A percentile compares a stretch with the other conserved stretches of the same genome.
Conservation (phyloP, 345 rosid species). For the Eucalyptus cloeziana region DNA sequence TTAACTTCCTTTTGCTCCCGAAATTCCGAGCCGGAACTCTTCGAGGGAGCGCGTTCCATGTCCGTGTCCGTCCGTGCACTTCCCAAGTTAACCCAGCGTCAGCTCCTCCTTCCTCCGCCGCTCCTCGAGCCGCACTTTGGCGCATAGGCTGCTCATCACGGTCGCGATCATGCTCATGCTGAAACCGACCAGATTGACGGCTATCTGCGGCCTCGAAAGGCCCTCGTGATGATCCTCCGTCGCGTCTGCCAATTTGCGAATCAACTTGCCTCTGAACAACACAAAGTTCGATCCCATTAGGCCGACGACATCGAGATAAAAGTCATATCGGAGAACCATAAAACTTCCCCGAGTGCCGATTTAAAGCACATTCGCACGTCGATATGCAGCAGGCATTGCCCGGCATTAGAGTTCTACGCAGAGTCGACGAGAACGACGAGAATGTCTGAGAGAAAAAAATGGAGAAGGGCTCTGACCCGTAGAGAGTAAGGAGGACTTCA, state of each 20-base stretch:
- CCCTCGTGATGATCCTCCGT: not conserved
- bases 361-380: not conserved
- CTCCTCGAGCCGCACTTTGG: not conserved
- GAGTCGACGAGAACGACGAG: not conserved
- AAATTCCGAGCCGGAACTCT: not conserved
- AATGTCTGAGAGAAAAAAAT: not conserved
- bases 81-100: not conserved
- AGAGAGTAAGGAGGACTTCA: constrained; percentile 13
- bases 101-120: not conserved
- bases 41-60: not conserved
- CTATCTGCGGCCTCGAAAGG: not conserved
- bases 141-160: not conserved
- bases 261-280: constrained; percentile 12
- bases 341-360: not conserved
- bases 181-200: not conserved
- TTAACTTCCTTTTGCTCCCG: not conserved
- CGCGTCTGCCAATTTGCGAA: constrained; percentile 6
- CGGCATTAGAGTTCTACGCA: not conserved
- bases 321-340: not conserved
- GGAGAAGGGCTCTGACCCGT: constrained; percentile 3
- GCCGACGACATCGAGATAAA: not conserved
- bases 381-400: not conserved
- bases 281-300: not conserved
- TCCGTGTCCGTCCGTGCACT: not conserved
- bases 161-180: not conserved